Evolutionary conservation across 2,329 filamentous ascomycete genomes (phyloP), one percentile per base, ranked within the genome.

Genomic region (Metarhizium guizhouense): DNA sequence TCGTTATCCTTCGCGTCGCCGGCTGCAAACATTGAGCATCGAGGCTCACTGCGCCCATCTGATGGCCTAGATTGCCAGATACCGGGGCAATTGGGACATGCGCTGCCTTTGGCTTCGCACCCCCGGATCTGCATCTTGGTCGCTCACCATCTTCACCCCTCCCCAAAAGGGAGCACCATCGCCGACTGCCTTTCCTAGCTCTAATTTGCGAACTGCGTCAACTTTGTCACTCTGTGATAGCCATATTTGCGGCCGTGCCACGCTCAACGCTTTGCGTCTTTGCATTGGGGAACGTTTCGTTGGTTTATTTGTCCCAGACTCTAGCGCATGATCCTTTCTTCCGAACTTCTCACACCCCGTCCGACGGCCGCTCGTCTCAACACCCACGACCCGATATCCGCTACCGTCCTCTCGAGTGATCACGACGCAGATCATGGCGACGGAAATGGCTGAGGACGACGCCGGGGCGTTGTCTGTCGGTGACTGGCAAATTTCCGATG

Each of bases 381-480:
- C 32, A n/a, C 30, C 20, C 34, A 38, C 55, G 38, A 18, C 42
- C 54, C 54, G 32, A 48, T 42, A 43, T 20, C 20, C 29, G 43
- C 32, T 25, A 25, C 29, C 29, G 7, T 45, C 36, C 30, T 30
- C 18, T 30, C 38, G n/a, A 38, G 10, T 13, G 4, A 38, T 14
- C 20, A 29, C 32, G 11, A 49, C 62, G 63, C 55, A 58, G 56
- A 58, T 57, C 49, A 70, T 71, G 63, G 67, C 70, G 53, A 65
- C 68, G 57, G 71, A 72, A 57, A 70, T 74, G 68, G 74, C 73
- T 51, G 74, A 75, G 58, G 72, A 76, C 62, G 74, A 76, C 57
- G 70, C 69, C 57, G 69, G 65, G 54, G 65, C 67, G 57, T 62
- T 69, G 54, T 66, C 68, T 34, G 62, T 62, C 51, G 63, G 65